Evolutionary conservation across 257 asterid genomes (phyloP).

Genomic region (Linderniella brevidens): DNA sequence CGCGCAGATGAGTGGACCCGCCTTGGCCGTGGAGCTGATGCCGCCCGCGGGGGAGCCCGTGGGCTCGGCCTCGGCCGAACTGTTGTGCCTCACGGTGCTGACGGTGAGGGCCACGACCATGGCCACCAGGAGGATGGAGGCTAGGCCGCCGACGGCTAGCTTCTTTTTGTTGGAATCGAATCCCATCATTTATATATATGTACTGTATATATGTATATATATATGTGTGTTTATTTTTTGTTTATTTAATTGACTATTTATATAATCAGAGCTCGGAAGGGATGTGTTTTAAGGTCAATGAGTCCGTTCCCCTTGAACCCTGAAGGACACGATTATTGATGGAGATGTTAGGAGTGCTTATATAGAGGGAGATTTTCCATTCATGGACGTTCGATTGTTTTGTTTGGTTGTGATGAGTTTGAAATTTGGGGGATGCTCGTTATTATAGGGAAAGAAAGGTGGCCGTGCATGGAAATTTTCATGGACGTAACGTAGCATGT

Average conservation of each 20-base stretch:
- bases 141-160: constrained; percentile 21
- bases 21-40: constrained; percentile 23
- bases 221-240: not conserved
- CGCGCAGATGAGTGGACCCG: constrained; percentile 33
- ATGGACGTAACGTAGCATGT: too few relatives aligned
- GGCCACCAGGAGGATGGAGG: constrained; percentile 42
- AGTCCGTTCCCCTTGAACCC: constrained; percentile 11
- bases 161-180: constrained; percentile 15
- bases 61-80: not conserved
- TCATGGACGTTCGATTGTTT: too few relatives aligned
- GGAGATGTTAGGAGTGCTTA: not conserved
- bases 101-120: constrained; percentile 29
- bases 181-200: constrained; percentile 16
- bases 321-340: constrained; percentile 4
- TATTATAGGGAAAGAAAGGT: too few relatives aligned
- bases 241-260: not conserved
- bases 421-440: too few relatives aligned
- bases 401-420: too few relatives aligned
- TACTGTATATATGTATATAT: not conserved
- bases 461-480: too few relatives aligned
- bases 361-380: constrained; percentile 7
- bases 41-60: not conserved
- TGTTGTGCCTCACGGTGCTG: constrained; percentile 9
- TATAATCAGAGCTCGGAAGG: constrained; percentile 13
- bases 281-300: not conserved